Evolutionary conservation across 192 early-diverging fungal species (phyloP).

Genomic region (Umbelopsis isabellina): DNA sequence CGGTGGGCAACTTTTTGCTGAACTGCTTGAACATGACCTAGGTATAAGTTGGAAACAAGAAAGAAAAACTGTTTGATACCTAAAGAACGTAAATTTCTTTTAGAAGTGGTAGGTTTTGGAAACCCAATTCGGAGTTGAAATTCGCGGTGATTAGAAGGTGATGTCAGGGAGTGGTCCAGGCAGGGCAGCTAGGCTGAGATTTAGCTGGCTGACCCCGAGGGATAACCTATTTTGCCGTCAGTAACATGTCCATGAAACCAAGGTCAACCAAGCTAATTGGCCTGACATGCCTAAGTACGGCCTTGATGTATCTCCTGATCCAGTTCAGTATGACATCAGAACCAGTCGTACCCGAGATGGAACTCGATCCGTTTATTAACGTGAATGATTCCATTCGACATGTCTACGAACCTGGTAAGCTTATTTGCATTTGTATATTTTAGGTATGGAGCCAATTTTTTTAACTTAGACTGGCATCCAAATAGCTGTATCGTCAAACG

Average conservation of each 20-base stretch:
- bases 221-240: slow-evolving; percentile 4
- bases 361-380: neutral
- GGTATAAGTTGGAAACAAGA: too few relatives aligned
- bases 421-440: neutral
- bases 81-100: too few relatives aligned
- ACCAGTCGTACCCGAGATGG: neutral
- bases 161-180: neutral
- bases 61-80: too few relatives aligned
- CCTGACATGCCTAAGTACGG: neutral
- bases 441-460: neutral
- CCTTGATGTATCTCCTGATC: neutral
- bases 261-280: neutral
- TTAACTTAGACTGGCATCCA: neutral
- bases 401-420: slow-evolving; percentile 12
- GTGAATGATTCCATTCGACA: neutral
- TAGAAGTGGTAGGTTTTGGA: too few relatives aligned
- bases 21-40: too few relatives aligned
- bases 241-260: neutral
- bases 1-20: too few relatives aligned
- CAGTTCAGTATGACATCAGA: neutral
- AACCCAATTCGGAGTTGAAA: neutral
- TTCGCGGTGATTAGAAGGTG: neutral
- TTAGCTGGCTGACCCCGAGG: neutral
- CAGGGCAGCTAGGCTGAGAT: neutral
- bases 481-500: neutral